phyloP scores from a whole-genome alignment of 441 rosid genomes.

The Brassica balearica region DNA sequence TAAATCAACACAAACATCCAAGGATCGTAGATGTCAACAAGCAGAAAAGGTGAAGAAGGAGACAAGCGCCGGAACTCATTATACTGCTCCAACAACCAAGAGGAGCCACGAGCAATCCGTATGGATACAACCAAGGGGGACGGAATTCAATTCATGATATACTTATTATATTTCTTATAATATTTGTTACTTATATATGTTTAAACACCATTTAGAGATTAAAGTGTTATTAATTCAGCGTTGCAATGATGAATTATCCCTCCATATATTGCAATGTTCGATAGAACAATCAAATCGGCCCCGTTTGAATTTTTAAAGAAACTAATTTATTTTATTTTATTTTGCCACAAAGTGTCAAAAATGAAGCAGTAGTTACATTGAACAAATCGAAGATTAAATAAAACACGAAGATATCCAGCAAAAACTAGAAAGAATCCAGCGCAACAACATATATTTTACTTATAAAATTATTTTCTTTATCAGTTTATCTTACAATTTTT shows the following conservation, averaged over 20 bases:
- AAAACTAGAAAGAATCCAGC: neutral
- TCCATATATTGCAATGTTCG: neutral
- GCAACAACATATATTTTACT: neutral
- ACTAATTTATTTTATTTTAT: neutral
- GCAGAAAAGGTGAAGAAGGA: neutral
- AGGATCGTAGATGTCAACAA: neutral
- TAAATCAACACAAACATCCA: neutral
- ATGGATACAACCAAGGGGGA: no score
- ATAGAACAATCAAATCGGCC: constrained; percentile 1
- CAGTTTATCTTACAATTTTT: no score
- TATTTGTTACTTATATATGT: neutral
- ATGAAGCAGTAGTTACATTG: neutral
- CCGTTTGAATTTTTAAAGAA: neutral
- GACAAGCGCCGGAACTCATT: no score
- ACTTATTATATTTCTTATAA: no score
- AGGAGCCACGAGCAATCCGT: no score
- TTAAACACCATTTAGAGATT: neutral
- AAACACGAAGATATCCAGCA: neutral
- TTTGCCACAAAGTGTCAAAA: neutral
- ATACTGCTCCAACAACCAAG: no score
- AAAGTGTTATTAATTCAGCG: neutral
- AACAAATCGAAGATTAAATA: neutral
- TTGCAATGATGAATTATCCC: constrained; percentile 6
- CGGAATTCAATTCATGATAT: no score
- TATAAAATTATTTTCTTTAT: neutral